Conservation (phyloP, 208 protist species). For the Lotmaria passim region DNA sequence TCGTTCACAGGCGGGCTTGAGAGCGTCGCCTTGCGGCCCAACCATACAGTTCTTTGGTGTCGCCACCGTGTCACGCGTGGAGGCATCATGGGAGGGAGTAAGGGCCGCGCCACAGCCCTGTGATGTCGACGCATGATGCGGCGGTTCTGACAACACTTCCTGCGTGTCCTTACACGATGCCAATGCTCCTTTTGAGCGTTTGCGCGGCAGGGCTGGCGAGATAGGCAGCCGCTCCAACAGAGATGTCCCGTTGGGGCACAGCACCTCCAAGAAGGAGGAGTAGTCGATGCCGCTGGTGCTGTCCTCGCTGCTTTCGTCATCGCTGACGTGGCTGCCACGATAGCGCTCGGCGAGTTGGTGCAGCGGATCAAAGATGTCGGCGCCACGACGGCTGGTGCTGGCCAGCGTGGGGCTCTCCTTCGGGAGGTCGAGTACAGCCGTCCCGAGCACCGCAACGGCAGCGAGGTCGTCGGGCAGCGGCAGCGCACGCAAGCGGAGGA, state of each 20-base stretch:
- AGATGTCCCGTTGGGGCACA: constrained; percentile 21
- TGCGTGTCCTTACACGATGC: no score
- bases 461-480: constrained; percentile 10
- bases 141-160: no score
- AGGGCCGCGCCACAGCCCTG: no score
- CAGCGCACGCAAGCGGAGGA: constrained; percentile 8
- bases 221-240: constrained; percentile 22
- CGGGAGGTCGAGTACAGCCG: constrained; percentile 23
- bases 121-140: no score
- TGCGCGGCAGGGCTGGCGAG: not conserved
- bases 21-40: no score
- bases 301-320: not conserved
- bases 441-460: constrained; percentile 13
- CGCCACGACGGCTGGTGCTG: not conserved
- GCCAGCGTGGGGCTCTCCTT: not conserved
- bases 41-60: no score
- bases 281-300: constrained; percentile 8
- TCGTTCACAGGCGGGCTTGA: no score
- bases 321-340: no score
- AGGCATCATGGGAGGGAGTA: no score
- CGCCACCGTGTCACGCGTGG: no score
- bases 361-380: not conserved
- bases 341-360: not conserved
- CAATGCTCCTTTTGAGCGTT: no score
- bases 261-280: constrained; percentile 22